Evolutionary conservation across 805 yeast species (phyloP).

Genomic region (Myxozyma neglecta): DNA sequence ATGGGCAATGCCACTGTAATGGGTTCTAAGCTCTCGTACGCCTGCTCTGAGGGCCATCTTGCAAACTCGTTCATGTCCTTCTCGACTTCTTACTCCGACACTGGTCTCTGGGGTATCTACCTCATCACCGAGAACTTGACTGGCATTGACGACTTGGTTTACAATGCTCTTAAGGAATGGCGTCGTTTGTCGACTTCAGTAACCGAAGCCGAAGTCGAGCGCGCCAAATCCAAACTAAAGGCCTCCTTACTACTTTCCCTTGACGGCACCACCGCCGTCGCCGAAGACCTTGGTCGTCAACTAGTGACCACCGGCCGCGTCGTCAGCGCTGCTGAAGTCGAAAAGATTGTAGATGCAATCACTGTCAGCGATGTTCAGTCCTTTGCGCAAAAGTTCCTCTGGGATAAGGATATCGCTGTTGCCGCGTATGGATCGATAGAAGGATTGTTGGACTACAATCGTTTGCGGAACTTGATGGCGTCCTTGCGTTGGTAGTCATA

Average conservation of each 20-base stretch:
- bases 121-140: slow-evolving; percentile 76
- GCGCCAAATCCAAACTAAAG: slow-evolving; percentile 92
- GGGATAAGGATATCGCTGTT: slow-evolving; percentile 77
- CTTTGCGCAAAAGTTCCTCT: slow-evolving; percentile 84
- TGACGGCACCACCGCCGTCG: slow-evolving; percentile 93
- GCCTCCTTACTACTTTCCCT: slow-evolving; percentile 85
- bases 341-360: slow-evolving; percentile 72
- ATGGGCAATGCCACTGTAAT: slow-evolving; percentile 78
- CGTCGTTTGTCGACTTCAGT: slow-evolving; percentile 78
- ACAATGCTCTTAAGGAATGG: slow-evolving; percentile 86
- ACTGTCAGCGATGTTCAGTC: slow-evolving; percentile 73
- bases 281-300: slow-evolving; percentile 98
- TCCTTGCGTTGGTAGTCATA: slow-evolving; percentile 30
- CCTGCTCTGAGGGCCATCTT: slow-evolving; percentile 60
- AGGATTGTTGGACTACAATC: slow-evolving; percentile 65
- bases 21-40: slow-evolving; percentile 77
- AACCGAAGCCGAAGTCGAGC: slow-evolving; percentile 80
- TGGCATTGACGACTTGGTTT: slow-evolving; percentile 64
- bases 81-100: slow-evolving; percentile 94
- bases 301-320: slow-evolving; percentile 88
- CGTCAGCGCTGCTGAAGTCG: slow-evolving; percentile 70
- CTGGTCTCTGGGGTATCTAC: slow-evolving; percentile 97
- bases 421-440: slow-evolving; percentile 87
- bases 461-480: slow-evolving; percentile 53
- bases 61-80: slow-evolving; percentile 97